Conservation (phyloP, 73 alveolate species). For the Paramecium octaurelia region DNA sequence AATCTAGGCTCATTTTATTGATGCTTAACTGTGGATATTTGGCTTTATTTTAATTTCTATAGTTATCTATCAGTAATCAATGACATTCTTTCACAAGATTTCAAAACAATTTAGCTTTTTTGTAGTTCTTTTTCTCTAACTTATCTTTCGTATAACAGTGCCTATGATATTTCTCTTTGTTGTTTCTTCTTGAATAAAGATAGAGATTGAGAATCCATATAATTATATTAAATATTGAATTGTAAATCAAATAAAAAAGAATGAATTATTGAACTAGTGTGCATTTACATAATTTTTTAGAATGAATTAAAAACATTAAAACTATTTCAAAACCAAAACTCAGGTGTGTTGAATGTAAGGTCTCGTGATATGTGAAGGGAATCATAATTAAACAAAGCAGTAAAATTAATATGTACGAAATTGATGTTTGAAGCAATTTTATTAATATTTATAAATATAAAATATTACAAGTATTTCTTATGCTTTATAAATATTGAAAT, state of each 20-base stretch:
- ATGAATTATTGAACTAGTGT: not conserved
- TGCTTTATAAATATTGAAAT: not conserved
- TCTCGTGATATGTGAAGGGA: not conserved
- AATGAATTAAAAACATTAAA: too few relatives aligned
- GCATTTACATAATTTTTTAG: too few relatives aligned
- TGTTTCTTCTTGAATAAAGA: not conserved
- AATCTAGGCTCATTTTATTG: not conserved
- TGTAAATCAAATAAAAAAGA: not conserved
- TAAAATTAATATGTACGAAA: not conserved
- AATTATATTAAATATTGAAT: not conserved
- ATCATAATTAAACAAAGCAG: not conserved
- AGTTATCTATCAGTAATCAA: not conserved
- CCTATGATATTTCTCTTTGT: not conserved
- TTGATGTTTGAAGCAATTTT: not conserved
- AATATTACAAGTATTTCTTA: not conserved
- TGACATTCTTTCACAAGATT: constrained; percentile 1
- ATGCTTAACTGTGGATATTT: not conserved
- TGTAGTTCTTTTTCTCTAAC: not conserved
- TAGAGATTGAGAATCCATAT: not conserved
- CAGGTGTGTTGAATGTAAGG: not conserved
- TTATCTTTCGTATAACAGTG: not conserved
- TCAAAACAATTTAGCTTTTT: not conserved
- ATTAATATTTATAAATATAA: not conserved
- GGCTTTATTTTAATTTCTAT: not conserved
- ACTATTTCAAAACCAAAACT: too few relatives aligned